Evolutionary conservation across 257 asterid genomes (phyloP).

Genomic region (Solanum paucissectum): DNA sequence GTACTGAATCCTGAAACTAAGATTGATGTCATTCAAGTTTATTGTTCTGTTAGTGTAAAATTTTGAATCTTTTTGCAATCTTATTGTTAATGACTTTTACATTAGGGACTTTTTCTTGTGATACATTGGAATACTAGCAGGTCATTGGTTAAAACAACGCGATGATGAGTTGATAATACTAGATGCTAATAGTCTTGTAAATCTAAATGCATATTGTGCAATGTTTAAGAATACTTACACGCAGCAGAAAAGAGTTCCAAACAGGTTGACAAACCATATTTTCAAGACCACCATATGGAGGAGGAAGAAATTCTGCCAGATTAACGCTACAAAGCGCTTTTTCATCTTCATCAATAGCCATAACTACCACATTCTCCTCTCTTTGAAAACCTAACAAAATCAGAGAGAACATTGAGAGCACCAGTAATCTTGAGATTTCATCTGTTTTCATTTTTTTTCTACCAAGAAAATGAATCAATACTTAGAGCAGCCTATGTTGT

Average conservation of each 20-base stretch:
- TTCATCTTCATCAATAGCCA: constrained; percentile 10
- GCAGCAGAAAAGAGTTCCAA: constrained; percentile 72
- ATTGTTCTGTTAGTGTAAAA: not conserved
- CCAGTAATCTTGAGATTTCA: constrained; percentile 12
- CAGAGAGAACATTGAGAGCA: not conserved
- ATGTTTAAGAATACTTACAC: constrained; percentile 30
- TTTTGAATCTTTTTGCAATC: not conserved
- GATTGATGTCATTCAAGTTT: not conserved
- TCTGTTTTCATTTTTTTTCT: constrained; percentile 18
- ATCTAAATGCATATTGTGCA: not conserved
- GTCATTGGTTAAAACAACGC: not conserved
- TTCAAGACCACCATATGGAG: constrained; percentile 57
- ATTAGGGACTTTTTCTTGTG: not conserved
- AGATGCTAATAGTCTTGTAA: not conserved
- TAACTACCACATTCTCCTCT: constrained; percentile 6
- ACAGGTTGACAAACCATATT: constrained; percentile 72
- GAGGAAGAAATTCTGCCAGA: constrained; percentile 64
- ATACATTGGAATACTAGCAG: not conserved
- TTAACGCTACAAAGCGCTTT: constrained; percentile 39
- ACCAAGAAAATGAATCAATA: not conserved
- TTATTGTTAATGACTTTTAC: not conserved
- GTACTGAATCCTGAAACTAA: constrained; percentile 34
- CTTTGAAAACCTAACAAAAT: constrained; percentile 5
- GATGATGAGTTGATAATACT: not conserved
- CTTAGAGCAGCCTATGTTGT: not conserved